Evolutionary conservation across 139 green algal species (phyloP), one percentile per base, ranked within the genome.

Genomic region (Chlorella vulgaris): DNA sequence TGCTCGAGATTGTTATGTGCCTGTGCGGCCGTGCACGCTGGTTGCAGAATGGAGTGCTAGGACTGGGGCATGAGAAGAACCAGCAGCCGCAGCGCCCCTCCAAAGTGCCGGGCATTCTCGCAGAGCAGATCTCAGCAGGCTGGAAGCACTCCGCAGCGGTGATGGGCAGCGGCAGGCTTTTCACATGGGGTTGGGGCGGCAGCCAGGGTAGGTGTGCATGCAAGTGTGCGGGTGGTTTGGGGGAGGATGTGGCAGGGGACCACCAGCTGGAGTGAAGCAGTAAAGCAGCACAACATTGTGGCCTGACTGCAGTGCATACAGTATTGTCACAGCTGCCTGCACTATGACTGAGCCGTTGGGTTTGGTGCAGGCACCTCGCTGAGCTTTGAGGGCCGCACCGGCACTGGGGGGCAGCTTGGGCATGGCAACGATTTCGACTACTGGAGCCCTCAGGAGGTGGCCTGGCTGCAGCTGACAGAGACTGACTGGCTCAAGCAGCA

Each of bases 121-220:
- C 62, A 10, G 60, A 66, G n/a, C 43, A 78, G 21, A 43, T 87
- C 0, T 36, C 78, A 26, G 78, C 83, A 3, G 70, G 81, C 0
- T 83, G 77, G 77, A 83, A 83, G 77, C 77, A 83, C 65, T 60
- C n/a, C 0, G 83, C 86, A 7, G 88, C 81, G 7, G 61, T 91
- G 3, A 74, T 29, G 7, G 26, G 10, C 18, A 33, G 29, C 53
- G 83, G 86, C 26, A n/a, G 50, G 55, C 82, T 91, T 21, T 62
- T 63, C 38, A 86, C 78, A 22, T 90, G 84, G 84, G 86, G 88
- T 10, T 92, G 88, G 88, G 88, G 88, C 71, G 88, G 88, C 8
- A 42, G 75, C 66, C 47, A 80, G 36, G 69, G 61, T 86, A 50
- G 65, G 65, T 28, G 35, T 31, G 65, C 33, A 18, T 2, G 67